Base-by-base conservation (phyloP, 2,329 filamentous ascomycete species). In the Rutstroemia sp. region DNA sequence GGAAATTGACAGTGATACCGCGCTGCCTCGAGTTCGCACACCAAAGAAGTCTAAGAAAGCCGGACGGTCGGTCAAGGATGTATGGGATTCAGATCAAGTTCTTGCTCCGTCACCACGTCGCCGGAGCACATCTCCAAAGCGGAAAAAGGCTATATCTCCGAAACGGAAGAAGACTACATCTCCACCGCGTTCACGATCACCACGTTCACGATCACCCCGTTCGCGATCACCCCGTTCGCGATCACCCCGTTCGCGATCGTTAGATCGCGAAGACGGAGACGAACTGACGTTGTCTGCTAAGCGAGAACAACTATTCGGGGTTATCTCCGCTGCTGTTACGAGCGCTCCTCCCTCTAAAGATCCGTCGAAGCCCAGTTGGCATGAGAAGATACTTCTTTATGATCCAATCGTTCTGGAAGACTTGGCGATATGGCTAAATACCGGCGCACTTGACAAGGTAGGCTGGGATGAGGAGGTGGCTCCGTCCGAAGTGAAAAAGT, bases 381-480 rank as follows among this genome's bases (percentile, higher is more conserved):
- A 95, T 64, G 90, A 97, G 71, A 95, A 91, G 73, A 96, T 99
- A 48, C 76, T 97, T 5, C 82, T 97, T 69, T 97, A 95, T 68
- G 92, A 97, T 65, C 90, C 92, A 0, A 87, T 99, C 45, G 78
- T 94, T 1, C 72, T 96, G 0, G 92, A 97, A 71, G 91, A 96
- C 62, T 75, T 99, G 14, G 81, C 92, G 0, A 73, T 75, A 0
- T 97, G 91, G 88, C 73, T 97, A 16, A 96, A 96, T 63, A 78
- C 78, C 3, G 86, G 86, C 12, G 81, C 83, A 23, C 72, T 92
- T 46, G 78, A 77, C 12, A 74, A 76, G 3, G 78, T 83, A 0
- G 83, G 83, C 0, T 87, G 81, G 64, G 85, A 89, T 61, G 78
- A 77, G 8, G 83, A 89, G 67, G 80, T 88, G 9, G 76, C 75